Evolutionary conservation across 192 early-diverging fungal species (phyloP), one percentile per base, ranked within the genome.

Genomic region (Obelidium mucronatum): DNA sequence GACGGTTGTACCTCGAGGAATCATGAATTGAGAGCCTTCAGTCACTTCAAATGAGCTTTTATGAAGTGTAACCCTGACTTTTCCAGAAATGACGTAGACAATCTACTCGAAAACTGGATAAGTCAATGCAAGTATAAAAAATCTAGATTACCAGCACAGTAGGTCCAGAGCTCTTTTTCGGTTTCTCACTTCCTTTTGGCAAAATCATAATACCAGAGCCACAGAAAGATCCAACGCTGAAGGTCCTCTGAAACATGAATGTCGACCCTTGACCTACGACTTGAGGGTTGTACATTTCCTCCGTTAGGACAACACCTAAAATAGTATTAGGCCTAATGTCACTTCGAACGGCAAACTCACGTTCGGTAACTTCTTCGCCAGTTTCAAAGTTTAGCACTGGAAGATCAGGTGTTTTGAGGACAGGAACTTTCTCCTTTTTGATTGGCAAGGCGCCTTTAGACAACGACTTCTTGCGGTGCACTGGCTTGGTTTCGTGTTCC

Each of bases 1-100:
- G n/a, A n/a, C n/a, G n/a, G n/a, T n/a, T n/a, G 8, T 51, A 85
- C 88, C 86, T 81, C 88, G 61, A 8, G 88, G 88, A 31, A 90
- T 78, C 59, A 88, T 70, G 53, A 90, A 87, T 44, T 84, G 79
- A 0, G 71, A 51, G 2, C 82, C 85, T 2, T 70, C 74, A 11
- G 37, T 51, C 6, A 88, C 73, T 26, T 74, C 75, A 68, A 90
- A 90, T 26, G n/a, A 65, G 0, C 61, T 81, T 48, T 79, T 82
- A 74, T 90, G 78, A 13, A 88, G 70, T 24, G 61, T 67, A 5
- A 84, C 84, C 44, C 69, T 76, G 17, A 88, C 80, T 31, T 67
- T 40, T 2, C 88, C 88, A 15, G 48, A 66, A 26, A 84, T 42
- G 17, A 89, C 83, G 26, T 28, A 54, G 11, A 74, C 36, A 35